Evolutionary conservation across 257 asterid species (phyloP), one percentile per base, ranked within the genome.

Genomic region (Hygrophila difformis): DNA sequence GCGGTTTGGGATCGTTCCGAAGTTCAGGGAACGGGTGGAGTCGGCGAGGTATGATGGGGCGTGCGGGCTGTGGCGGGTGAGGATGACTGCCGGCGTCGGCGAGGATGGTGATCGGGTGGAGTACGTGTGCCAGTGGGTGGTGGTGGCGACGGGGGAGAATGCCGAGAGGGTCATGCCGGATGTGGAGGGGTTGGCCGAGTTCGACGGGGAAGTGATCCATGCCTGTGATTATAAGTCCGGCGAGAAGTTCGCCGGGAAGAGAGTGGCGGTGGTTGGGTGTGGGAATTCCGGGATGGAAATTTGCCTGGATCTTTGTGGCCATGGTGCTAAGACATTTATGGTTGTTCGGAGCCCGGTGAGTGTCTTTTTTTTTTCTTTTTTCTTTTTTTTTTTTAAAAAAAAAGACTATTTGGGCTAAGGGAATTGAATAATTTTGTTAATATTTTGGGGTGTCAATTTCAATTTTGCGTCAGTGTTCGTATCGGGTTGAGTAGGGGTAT

Each of bases 211-310:
- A 43, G 70, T 79, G 5, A 48, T 79, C 22, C 91, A 79, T 53
- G 85, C 73, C 37, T 59, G 75, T 49, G 79, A 79, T 37, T 79
- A 79, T 45, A 79, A 65, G 57, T 75, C 77, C 1, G 91, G 91
- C 1, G 77, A 67, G 19, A 67, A 60, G 0, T 79, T 39, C 47
- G 20, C 49, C 0, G 91, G 91, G 6, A 76, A 79, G 58, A 73
- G 65, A 21, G 91, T 79, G 5, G 59, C 74, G 16, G 87, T 78
- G 19, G 76, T 78, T 21, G 87, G 87, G 0, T 75, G 84, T 16
- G 89, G 89, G 0, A 79, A 79, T 40, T 79, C 91, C 2, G 91
- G 91, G 45, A 79, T 79, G 91, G 91, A 79, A 50, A 67, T 79
- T 12, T 72, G 82, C 42, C 82, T 79, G 8, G 91, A 79, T 68